These are phyloP conservation scores for Candida chilensis DNA, from an alignment of 805 yeast species.

Conservation along the genomic window DNA sequence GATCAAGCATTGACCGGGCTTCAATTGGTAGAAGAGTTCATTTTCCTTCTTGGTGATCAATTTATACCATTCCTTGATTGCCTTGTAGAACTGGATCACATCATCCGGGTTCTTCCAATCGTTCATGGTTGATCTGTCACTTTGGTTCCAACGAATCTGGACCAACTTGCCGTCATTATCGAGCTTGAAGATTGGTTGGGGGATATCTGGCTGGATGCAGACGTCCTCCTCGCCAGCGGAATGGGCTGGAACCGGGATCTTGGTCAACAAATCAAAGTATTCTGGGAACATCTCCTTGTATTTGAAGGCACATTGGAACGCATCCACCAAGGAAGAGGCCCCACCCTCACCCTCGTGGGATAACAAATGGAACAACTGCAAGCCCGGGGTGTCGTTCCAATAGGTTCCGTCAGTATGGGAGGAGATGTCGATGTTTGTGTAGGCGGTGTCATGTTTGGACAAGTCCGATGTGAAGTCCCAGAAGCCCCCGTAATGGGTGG, in stretches of 20 bases:
- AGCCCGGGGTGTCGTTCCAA: conserved; percentile 66
- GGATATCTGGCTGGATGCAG: conserved; percentile 46
- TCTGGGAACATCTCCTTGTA: conserved; percentile 38
- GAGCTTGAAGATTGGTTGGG: conserved; percentile 51
- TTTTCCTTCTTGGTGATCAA: conserved; percentile 40
- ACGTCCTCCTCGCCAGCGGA: conserved; percentile 64
- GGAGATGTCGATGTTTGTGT: conserved; percentile 56
- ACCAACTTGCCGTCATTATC: conserved; percentile 40
- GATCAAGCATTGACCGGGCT: conserved; percentile 57
- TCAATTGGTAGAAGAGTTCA: conserved; percentile 44
- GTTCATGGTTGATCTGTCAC: conserved; percentile 57
- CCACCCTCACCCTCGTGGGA: conserved; percentile 63
- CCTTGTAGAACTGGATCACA: conserved; percentile 44
- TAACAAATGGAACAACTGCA: conserved; percentile 59
- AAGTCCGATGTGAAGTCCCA: conserved; percentile 72
- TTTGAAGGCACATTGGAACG: conserved; percentile 48
- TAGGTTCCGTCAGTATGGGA: conserved; percentile 70
- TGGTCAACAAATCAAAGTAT: conserved; percentile 38
- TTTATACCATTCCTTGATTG: conserved; percentile 47
- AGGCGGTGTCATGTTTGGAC: conserved; percentile 62
- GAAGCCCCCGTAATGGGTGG: conserved; percentile 73
- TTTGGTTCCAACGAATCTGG: conserved; percentile 66
- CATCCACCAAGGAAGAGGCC: conserved; percentile 57
- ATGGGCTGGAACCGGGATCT: conserved; percentile 53
- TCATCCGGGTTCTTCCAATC: conserved; percentile 30